phyloP scores from a whole-genome alignment of 768 basidiomycete species.

The Lentinula aciculospora region DNA sequence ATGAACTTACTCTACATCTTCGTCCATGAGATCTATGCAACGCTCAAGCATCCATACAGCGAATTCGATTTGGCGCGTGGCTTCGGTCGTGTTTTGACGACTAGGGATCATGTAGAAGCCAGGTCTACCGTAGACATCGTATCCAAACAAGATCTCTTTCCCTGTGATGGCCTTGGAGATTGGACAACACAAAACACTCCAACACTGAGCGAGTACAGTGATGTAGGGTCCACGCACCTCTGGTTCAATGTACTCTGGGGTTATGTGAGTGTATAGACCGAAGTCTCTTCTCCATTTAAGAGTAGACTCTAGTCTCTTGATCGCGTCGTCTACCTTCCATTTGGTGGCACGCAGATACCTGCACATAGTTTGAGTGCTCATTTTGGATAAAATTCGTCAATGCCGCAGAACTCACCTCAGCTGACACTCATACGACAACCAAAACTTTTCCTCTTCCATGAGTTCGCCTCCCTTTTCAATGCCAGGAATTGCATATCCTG shows the following conservation, averaged over 20 bases:
- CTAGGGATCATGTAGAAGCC: conserved; percentile 62
- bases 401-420: conserved; percentile 37
- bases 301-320: conserved; percentile 65
- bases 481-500: conserved; percentile 48
- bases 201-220: no score
- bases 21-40: conserved; percentile 68
- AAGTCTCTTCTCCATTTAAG: conserved; percentile 78
- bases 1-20: conserved; percentile 69
- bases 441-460: conserved; percentile 67
- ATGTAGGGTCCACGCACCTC: no score
- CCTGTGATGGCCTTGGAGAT: conserved; percentile 81
- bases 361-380: not conserved
- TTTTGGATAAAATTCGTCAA: not conserved
- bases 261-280: conserved; percentile 60
- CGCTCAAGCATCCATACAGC: conserved; percentile 77
- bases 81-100: conserved; percentile 75
- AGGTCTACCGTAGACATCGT: conserved; percentile 60
- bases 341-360: conserved; percentile 78
- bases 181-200: no score
- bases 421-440: conserved; percentile 76
- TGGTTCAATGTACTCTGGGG: conserved; percentile 59
- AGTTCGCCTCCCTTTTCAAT: conserved; percentile 38
- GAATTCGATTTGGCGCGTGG: conserved; percentile 63
- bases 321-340: conserved; percentile 55
- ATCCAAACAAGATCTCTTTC: conserved; percentile 76